A percentile compares a stretch with the other conserved stretches of the same genome.
Conservation (phyloP, 176 grass and related monocot species). For the Carex littledalei region DNA sequence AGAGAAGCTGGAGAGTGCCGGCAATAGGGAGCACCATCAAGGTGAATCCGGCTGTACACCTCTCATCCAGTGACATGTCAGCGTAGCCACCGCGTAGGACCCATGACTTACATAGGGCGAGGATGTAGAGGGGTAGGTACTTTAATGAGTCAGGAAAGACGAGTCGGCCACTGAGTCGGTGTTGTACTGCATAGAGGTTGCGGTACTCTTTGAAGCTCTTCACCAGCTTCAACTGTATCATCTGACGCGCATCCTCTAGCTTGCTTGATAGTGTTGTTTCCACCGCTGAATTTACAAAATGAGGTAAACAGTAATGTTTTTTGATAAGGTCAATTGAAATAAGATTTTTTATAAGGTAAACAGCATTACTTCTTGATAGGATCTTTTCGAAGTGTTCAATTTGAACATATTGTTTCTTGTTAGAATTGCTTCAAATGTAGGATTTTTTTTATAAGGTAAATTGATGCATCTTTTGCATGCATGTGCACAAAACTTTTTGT, state of each 20-base stretch:
- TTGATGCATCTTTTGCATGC: neutral
- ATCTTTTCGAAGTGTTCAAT: neutral
- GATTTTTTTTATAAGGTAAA: neutral
- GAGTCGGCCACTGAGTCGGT: conserved; percentile 67
- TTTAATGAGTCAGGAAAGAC: conserved; percentile 92
- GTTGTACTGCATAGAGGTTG: conserved; percentile 74
- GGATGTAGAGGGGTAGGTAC: conserved; percentile 67
- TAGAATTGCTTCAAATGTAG: neutral
- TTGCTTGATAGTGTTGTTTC: conserved; percentile 92
- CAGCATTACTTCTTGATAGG: neutral
- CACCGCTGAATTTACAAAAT: conserved; percentile 46
- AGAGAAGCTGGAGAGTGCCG: conserved; percentile 66
- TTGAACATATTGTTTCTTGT: neutral
- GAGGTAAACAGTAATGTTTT: neutral
- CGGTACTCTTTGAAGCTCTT: conserved; percentile 91
- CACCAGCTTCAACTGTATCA: conserved; percentile 76
- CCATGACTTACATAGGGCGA: conserved; percentile 65
- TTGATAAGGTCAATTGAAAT: neutral
- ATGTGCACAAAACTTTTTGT: neutral
- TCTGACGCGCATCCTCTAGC: conserved; percentile 80
- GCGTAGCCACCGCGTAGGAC: conserved; percentile 87
- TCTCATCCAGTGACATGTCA: conserved; percentile 81
- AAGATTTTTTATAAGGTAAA: neutral
- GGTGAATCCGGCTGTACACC: conserved; percentile 80
- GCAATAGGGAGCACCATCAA: conserved; percentile 83